Evolutionary conservation across 129 eudicot genomes (phyloP).

Genomic region (Chrysanthemum lavandulifolium): DNA sequence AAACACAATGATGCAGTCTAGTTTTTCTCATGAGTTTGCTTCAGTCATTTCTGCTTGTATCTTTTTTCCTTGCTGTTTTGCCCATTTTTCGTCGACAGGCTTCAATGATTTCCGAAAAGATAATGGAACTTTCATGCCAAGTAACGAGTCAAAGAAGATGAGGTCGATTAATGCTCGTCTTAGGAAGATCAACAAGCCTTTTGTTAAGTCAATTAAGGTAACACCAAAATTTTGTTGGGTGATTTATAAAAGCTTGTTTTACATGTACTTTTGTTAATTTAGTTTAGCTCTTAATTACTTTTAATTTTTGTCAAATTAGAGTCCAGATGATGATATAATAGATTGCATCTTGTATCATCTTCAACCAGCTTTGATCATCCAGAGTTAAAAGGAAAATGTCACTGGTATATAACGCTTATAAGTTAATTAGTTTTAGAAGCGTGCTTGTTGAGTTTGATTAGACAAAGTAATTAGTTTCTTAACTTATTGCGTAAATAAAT

Average conservation of each 20-base stretch:
- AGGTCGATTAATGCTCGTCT: not conserved
- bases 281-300: not conserved
- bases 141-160: not conserved
- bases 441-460: not conserved
- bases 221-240: no score
- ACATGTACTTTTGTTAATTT: not conserved
- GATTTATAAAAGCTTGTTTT: not conserved
- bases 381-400: not conserved
- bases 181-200: slow-evolving; percentile 1
- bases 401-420: not conserved
- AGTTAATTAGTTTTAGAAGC: not conserved
- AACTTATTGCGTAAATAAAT: not conserved
- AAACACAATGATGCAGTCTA: not conserved
- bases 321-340: not conserved
- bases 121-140: not conserved
- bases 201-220: slow-evolving; percentile 2
- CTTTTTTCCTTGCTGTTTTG: not conserved
- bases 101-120: not conserved
- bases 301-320: not conserved
- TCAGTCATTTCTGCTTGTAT: not conserved
- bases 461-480: not conserved
- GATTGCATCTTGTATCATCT: not conserved
- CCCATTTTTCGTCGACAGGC: not conserved
- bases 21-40: not conserved
- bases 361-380: slow-evolving; percentile 1